Conservation (phyloP, 148 eudicot genomes). For the Chenopodium album region DNA sequence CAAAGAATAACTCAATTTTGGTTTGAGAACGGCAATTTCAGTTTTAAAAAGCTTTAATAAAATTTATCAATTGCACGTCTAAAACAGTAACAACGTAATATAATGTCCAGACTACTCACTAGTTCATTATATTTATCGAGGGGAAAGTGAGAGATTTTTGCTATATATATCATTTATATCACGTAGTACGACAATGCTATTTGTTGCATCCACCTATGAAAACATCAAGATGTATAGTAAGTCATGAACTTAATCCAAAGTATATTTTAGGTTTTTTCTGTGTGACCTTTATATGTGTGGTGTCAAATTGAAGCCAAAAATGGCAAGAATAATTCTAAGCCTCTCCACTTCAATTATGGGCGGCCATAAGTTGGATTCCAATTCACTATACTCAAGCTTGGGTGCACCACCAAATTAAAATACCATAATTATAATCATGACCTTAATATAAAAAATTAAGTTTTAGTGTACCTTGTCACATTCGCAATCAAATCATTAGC, state of each 20-base stretch:
- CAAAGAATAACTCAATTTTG: too few species aligned
- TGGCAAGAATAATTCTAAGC: background rate
- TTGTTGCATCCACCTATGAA: background rate
- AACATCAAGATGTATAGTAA: too few species aligned
- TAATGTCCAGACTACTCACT: too few species aligned
- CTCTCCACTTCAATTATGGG: slow-evolving; percentile 4
- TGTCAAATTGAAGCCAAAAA: background rate
- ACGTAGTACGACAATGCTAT: background rate
- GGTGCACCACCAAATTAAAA: background rate
- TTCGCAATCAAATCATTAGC: too few species aligned
- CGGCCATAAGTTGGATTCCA: slow-evolving; percentile 10
- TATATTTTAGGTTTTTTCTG: background rate
- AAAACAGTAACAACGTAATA: too few species aligned
- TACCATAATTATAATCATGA: background rate
- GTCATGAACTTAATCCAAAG: background rate
- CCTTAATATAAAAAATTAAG: background rate
- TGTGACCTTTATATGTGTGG: background rate
- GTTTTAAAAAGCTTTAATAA: too few species aligned
- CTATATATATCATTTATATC: too few species aligned
- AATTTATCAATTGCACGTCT: too few species aligned
- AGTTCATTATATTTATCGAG: too few species aligned
- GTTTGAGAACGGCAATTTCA: too few species aligned
- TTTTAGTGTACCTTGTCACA: background rate
- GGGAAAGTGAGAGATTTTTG: too few species aligned
- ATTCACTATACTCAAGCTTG: background rate